Conservation (phyloP, 1,139 yeast species). For the Arxiozyma bovina region DNA sequence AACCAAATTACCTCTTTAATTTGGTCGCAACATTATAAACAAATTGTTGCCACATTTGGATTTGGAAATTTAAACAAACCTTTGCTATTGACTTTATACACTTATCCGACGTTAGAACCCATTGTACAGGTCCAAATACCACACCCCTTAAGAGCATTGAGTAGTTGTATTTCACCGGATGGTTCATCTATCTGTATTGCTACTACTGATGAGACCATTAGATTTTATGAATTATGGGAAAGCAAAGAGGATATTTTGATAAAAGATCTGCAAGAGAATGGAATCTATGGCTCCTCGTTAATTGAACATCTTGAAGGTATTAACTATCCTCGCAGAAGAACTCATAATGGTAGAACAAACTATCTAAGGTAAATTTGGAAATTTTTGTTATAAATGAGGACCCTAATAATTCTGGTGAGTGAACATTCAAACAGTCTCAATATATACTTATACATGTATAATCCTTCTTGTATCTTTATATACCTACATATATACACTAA, state of each 20-base stretch:
- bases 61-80: conserved; percentile 49
- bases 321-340: not conserved
- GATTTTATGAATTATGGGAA: conserved; percentile 67
- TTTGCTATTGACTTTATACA: conserved; percentile 44
- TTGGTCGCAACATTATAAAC: conserved; percentile 61
- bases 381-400: too few species aligned
- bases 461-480: not conserved
- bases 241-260: conserved; percentile 30
- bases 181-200: conserved; percentile 57
- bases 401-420: not conserved
- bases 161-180: conserved; percentile 62
- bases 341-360: not conserved
- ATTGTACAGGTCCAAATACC: conserved; percentile 45
- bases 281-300: conserved; percentile 48
- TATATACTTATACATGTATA: not conserved
- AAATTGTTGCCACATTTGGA: conserved; percentile 74
- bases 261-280: conserved; percentile 35
- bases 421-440: not conserved
- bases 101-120: conserved; percentile 55
- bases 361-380: not conserved
- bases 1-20: conserved; percentile 72
- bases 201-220: conserved; percentile 64
- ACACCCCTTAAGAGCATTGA: conserved; percentile 48
- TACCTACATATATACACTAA: too few species aligned
- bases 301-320: conserved; percentile 54